Evolutionary conservation across 768 basidiomycete genomes (phyloP).

Genomic region (Cubamyces sp.): DNA sequence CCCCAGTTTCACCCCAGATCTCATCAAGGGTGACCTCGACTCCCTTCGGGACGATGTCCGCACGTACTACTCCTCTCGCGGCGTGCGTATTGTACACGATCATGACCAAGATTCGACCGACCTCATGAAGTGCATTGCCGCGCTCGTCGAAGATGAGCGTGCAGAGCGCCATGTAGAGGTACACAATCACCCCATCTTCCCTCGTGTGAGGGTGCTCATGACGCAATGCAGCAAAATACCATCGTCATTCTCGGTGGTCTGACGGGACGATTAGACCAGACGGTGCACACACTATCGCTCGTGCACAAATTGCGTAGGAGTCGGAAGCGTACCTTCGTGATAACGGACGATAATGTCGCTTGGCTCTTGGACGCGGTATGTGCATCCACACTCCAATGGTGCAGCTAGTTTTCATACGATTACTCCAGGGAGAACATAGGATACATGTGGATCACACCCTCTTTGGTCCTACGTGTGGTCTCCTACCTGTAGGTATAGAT

Average conservation of each 20-base stretch:
- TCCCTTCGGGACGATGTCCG: slow-evolving; percentile 79
- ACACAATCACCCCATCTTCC: slow-evolving; percentile 1
- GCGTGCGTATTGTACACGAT: slow-evolving; percentile 70
- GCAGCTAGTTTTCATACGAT: not conserved
- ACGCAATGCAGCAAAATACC: slow-evolving; percentile 55
- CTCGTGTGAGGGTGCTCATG: not conserved
- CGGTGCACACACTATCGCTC: slow-evolving; percentile 84
- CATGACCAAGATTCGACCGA: slow-evolving; percentile 86
- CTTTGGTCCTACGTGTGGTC: slow-evolving; percentile 88
- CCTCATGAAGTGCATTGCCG: slow-evolving; percentile 86
- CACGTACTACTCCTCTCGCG: slow-evolving; percentile 62
- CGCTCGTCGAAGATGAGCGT: slow-evolving; percentile 62
- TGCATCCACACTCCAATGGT: not conserved
- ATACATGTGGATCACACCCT: slow-evolving; percentile 74
- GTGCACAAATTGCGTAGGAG: slow-evolving; percentile 76
- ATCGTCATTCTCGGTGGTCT: slow-evolving; percentile 87
- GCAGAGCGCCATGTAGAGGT: slow-evolving; percentile 43
- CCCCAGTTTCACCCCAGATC: slow-evolving; percentile 72
- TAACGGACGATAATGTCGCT: slow-evolving; percentile 90
- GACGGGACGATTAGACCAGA: slow-evolving; percentile 92
- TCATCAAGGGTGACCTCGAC: slow-evolving; percentile 95
- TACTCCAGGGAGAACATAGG: slow-evolving; percentile 78
- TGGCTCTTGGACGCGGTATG: slow-evolving; percentile 83
- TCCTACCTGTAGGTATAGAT: slow-evolving; percentile 89
- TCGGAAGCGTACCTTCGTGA: slow-evolving; percentile 64